Base-by-base conservation (phyloP, 306 rosid genomes). In the Lathyrus sativus region DNA sequence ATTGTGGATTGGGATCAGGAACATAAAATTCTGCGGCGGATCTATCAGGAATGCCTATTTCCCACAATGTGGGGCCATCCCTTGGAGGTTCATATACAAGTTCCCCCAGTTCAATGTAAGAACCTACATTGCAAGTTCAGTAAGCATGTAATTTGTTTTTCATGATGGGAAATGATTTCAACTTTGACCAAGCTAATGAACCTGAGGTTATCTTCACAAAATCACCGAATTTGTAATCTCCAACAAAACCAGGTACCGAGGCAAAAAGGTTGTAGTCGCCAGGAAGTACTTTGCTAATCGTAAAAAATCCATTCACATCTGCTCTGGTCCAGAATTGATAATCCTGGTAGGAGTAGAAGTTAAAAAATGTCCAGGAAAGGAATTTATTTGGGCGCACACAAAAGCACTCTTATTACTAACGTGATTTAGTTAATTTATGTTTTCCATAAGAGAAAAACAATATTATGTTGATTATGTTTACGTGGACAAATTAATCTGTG, bases 301-400 rank as follows among this genome's bases (percentile, higher is more conserved):
- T 60, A 55, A 89, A 92, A 71, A 55, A 55, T 7, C 96, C 98
- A 53, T 83, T 53, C 67, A 75, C 79, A 29, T 92, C 86, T 49
- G 93, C 89, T 66, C 77, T 80, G 58, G 85, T 82, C 98, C 98
- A 92, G 74, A 89, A 92, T 64, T 92, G 98, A 82, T 92, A 89
- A 67, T 87, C 86, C 98, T 92, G 88, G 65, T 26, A 35, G 54
- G 17, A 63, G 35, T 49, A 68, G 64, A 71, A 56, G 69, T 64
- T 62, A 48, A 67, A 62, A 60, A 66, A 65, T 45, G 7, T 48
- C 65, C 51, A 22, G 37, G 12, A 45, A 45, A 53, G 14, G 22
- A 56, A 54, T n/a, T 53, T 28, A 54, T 63, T 58, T 5, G 26
- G 53, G 29, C 35, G 59, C 5, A 42, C 57, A 45, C 28, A 33